A percentile compares a stretch with the other conserved stretches of the same genome.
These are phyloP conservation scores for Ophiostoma ulmi DNA, from an alignment of 2,329 filamentous ascomycete species.

Conservation along the genomic window DNA sequence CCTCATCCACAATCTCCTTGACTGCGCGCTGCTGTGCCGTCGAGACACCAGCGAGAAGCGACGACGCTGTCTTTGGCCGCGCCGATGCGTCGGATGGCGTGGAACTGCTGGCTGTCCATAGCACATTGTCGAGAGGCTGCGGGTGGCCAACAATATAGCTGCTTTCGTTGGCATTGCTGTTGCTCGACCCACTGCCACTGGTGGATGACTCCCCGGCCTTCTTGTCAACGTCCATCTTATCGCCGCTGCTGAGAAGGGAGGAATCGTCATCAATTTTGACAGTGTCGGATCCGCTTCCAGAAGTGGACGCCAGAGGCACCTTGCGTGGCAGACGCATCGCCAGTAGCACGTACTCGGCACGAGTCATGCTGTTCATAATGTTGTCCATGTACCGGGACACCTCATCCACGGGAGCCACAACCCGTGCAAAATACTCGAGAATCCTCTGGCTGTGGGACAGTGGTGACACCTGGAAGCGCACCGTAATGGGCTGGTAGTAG, in stretches of 20 bases:
- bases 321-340: conserved; percentile 59
- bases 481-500: conserved; percentile 71
- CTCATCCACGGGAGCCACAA: conserved; percentile 59
- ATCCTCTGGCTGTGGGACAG: conserved; percentile 43
- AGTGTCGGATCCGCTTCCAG: background rate
- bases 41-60: conserved; percentile 12
- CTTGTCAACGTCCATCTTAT: conserved; percentile 31
- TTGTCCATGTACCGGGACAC: conserved; percentile 64
- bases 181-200: background rate
- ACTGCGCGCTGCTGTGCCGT: conserved; percentile 21
- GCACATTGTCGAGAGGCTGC: conserved; percentile 26
- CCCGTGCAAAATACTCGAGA: conserved; percentile 55
- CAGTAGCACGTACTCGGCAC: conserved; percentile 61
- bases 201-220: conserved; percentile 16
- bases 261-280: background rate
- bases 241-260: background rate
- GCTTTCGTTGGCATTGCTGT: conserved; percentile 15
- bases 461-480: conserved; percentile 43
- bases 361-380: conserved; percentile 63
- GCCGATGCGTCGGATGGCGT: conserved; percentile 2
- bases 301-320: conserved; percentile 25
- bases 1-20: conserved; percentile 36
- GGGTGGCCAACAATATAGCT: conserved; percentile 22
- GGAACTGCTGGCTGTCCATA: conserved; percentile 28
- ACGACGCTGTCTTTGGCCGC: background rate